Conservation (phyloP, 2,329 filamentous ascomycete genomes). For the Microascus cirrosus region DNA sequence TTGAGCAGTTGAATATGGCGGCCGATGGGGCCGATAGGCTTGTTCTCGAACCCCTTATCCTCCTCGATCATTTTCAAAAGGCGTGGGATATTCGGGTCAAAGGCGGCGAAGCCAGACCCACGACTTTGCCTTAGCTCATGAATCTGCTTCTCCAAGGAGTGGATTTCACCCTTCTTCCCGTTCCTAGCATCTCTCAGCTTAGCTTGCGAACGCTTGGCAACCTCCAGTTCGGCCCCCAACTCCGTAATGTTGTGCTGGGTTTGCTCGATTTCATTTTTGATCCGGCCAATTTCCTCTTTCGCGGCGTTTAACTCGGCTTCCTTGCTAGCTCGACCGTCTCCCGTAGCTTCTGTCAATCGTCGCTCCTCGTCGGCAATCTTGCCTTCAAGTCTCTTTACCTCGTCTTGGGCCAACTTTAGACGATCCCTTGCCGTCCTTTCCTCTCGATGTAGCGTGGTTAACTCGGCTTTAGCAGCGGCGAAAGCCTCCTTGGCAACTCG, state of each 20-base stretch:
- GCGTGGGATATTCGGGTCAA: constrained; percentile 47
- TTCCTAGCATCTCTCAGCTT: background rate
- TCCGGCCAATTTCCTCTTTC: constrained; percentile 27
- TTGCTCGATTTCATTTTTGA: constrained; percentile 14
- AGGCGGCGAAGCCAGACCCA: constrained; percentile 52
- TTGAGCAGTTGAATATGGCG: constrained; percentile 64
- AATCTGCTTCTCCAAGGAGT: constrained; percentile 12
- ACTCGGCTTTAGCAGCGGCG: constrained; percentile 37
- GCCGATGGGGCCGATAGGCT: constrained; percentile 77
- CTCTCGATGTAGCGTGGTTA: constrained; percentile 45
- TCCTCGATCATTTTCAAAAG: constrained; percentile 58
- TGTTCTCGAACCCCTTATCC: constrained; percentile 57
- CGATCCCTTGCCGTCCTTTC: constrained; percentile 54
- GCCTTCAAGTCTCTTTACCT: constrained; percentile 30
- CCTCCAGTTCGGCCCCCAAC: background rate
- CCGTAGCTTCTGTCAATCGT: constrained; percentile 56
- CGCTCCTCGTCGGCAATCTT: constrained; percentile 44
- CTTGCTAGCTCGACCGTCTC: constrained; percentile 56
- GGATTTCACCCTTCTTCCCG: constrained; percentile 12
- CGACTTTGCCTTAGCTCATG: constrained; percentile 19
- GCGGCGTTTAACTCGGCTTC: constrained; percentile 33
- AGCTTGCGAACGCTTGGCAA: constrained; percentile 1
- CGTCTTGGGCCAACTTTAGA: constrained; percentile 39
- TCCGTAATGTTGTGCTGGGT: background rate
- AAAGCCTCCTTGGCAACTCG: constrained; percentile 31